phyloP scores from a whole-genome alignment of 2,329 filamentous ascomycete genomes.

The Fusarium metavorans region DNA sequence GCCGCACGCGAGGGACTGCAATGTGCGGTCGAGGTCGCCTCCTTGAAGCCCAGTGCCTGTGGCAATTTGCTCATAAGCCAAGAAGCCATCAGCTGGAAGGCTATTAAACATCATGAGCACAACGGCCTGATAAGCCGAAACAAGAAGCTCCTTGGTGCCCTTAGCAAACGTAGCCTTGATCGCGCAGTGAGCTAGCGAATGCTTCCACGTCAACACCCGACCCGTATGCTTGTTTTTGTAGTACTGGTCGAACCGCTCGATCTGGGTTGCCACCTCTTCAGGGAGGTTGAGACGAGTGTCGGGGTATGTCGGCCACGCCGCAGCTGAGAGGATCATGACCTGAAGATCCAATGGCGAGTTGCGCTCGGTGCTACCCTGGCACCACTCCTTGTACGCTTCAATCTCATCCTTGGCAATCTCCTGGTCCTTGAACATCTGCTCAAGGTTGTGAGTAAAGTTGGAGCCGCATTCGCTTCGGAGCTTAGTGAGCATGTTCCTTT shows the following conservation, averaged over 20 bases:
- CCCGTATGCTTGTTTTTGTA: conserved; percentile 93
- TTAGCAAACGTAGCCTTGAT: conserved; percentile 84
- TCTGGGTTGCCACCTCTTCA: conserved; percentile 77
- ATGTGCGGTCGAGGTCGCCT: conserved; percentile 84
- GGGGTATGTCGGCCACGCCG: conserved; percentile 93
- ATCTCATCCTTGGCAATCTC: conserved; percentile 94
- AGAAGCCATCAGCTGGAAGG: conserved; percentile 66
- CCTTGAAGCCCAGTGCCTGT: conserved; percentile 80
- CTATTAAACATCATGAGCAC: conserved; percentile 92
- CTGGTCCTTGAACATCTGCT: conserved; percentile 99
- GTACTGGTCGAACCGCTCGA: conserved; percentile 84
- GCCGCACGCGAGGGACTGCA: conserved; percentile 94
- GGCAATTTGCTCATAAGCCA: conserved; percentile 82
- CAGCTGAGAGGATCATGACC: conserved; percentile 90
- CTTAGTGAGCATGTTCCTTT: conserved; percentile 93
- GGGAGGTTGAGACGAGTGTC: conserved; percentile 81
- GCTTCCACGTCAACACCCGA: conserved; percentile 89
- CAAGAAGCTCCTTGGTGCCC: conserved; percentile 86
- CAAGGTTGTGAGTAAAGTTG: conserved; percentile 94
- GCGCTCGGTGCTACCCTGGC: conserved; percentile 61
- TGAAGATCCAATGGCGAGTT: conserved; percentile 71
- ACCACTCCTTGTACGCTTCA: conserved; percentile 82
- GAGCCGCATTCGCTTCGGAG: conserved; percentile 94
- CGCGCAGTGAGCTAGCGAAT: conserved; percentile 90
- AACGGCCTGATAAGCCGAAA: conserved; percentile 92